Base-by-base conservation (phyloP, 2,329 filamentous ascomycete species). In the Didymella arachidicola region DNA sequence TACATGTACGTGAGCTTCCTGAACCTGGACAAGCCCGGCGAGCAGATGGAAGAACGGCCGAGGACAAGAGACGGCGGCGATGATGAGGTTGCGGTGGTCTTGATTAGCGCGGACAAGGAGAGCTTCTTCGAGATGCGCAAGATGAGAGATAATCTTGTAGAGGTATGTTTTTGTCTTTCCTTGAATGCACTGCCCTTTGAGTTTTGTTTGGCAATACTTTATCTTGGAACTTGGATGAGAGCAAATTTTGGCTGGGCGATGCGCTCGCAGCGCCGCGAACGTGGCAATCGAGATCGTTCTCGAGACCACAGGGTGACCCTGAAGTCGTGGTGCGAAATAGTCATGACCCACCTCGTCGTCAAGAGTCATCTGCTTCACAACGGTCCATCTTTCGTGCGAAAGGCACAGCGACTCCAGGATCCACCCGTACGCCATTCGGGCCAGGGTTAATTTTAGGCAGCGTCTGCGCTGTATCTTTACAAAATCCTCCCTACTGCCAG, bases 1-100 rank as follows among this genome's bases (percentile, higher is more conserved):
- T 97, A 99, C 80, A 98, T 99, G 93, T 99, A 98, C 72, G 95
- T 99, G 73, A 97, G 92, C 81, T 99, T 98, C 76, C 86, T 99
- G 61, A 88, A 92, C 66, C 82, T 86, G 36, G 81, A 83, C 42
- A 77, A 82, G 18, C 71, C 69, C 25, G 81, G 77, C 30, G 80
- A 77, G 53, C 77, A 77, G 27, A 75, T 78, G 76, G 72, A 67
- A 68, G 77, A 79, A 58, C 71, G 77, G 6, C 76, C 78, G 14
- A 55, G 69, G 50, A 75, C 70, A 22, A 70, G 65, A 36, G 69
- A 72, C 5, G 73, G 73, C 10, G 71, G 72, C 48, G 88, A 92
- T 49, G 89, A 95, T 64, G 84, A 86, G 26, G 88, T 96, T n/a
- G 95, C 94, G 25, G 89, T 98, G 59, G 87, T 99, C 32, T 85